phyloP scores from a whole-genome alignment of 2,329 filamentous ascomycete genomes.

The Aspergillus sp. region DNA sequence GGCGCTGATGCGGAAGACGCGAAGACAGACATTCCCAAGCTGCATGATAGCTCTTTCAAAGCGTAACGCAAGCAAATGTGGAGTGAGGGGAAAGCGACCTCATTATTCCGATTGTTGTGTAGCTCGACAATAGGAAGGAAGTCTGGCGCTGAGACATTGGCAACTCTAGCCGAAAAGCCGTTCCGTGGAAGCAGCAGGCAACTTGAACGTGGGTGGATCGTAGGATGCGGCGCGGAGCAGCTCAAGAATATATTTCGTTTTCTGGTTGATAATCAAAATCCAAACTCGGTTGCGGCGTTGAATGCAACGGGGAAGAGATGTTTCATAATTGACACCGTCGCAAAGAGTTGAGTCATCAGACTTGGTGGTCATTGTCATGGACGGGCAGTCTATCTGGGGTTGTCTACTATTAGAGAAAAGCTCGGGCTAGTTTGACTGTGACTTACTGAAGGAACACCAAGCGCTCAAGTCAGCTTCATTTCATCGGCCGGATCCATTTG shows the following conservation, averaged over 20 bases:
- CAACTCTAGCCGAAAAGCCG: background rate
- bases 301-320: background rate
- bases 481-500: background rate
- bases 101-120: slow-evolving; percentile 7
- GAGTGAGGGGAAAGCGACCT: background rate
- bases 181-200: background rate
- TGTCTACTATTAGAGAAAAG: background rate
- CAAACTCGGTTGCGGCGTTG: background rate
- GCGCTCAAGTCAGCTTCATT: background rate
- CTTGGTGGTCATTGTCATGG: background rate
- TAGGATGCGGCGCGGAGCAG: background rate
- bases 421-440: background rate
- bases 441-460: background rate
- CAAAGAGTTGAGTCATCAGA: background rate
- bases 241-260: background rate
- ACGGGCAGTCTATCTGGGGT: background rate
- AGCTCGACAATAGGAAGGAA: slow-evolving; percentile 3
- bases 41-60: background rate
- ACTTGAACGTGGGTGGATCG: background rate
- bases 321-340: background rate
- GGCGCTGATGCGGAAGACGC: too few species aligned
- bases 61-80: background rate
- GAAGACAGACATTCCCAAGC: background rate
- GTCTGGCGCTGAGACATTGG: background rate
- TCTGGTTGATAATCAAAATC: background rate